Base-by-base conservation (phyloP, 108 stramenopile species). In the Bacterosira constricta region DNA sequence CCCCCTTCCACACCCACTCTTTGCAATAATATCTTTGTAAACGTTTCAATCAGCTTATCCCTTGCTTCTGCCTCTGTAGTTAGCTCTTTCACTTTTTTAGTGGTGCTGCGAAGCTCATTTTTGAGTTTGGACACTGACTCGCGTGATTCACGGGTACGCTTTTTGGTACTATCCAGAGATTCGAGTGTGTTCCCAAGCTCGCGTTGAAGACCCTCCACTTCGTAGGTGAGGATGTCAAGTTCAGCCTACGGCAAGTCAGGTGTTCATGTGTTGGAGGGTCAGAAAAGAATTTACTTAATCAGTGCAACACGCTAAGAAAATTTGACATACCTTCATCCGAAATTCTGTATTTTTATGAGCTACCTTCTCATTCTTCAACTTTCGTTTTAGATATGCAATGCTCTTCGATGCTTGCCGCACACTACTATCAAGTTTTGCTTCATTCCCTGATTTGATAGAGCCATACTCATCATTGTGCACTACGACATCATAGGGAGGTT, bases 31-130 rank as follows among this genome's bases (percentile, higher is more conserved):
- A 77, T 41, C 17, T 46, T 64, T 13, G 60, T 69, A 18, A 77
- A 77, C 11, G 76, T 69, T 29, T 64, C 68, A 32, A 77, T 77
- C 29, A 77, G 46, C 54, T 68, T 77, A 37, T 77, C 76, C 59
- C 76, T 63, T 18, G 68, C 53, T 35, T 69, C 69, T n/a, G 76
- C 76, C 69, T 77, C 76, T 18, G 45, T 21, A 12, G 31, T 39
- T 27, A 69, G 50, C 20, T 70, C 62, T 27, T 67, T 58, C 47
- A 77, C 27, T 6, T 52, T 65, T 12, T 54, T 37, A 26, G 66
- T 34, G 17, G 63, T 36, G 31, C 57, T 26, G 20, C 63, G 58
- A 35, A 77, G 50, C 47, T 77, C 69, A 34, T 53, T 54, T 42
- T 67, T 77, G 4, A 70, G 63, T 27, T 57, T 64, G 27, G 67